Percentiles rank a stretch among this genome's conserved stretches.
Conservation (phyloP, 306 rosid genomes). For the Benincasa hispida region DNA sequence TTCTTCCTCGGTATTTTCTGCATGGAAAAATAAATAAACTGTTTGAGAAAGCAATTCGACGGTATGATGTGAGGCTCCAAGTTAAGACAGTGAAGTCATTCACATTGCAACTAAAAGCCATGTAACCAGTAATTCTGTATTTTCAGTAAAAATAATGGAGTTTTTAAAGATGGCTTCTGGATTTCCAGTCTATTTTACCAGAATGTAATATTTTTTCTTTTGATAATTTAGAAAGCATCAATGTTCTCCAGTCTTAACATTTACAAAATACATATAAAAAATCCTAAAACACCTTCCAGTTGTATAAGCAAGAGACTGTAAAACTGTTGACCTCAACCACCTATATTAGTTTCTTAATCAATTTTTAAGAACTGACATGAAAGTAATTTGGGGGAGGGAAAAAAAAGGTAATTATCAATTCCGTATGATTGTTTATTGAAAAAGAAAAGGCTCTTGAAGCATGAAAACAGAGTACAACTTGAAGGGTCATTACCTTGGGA, state of each 20-base stretch:
- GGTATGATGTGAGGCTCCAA: neutral
- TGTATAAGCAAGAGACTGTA: neutral
- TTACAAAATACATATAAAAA: neutral
- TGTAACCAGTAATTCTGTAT: neutral
- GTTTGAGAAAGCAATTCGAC: neutral
- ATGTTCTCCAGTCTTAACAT: neutral
- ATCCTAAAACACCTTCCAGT: neutral
- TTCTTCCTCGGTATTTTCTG: conserved; percentile 45
- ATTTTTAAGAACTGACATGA: too few relatives aligned
- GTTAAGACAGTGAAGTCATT: neutral
- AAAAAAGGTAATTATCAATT: neutral
- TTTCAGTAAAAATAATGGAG: neutral
- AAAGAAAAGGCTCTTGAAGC: neutral
- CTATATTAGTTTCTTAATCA: neutral
- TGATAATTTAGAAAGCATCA: too few relatives aligned
- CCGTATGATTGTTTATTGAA: neutral
- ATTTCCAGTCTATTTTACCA: neutral
- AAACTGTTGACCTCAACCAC: neutral
- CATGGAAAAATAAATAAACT: neutral
- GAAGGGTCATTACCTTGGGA: conserved; percentile 39
- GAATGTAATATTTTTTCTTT: neutral
- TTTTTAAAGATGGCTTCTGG: neutral
- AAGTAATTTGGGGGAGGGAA: neutral
- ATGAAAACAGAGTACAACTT: neutral
- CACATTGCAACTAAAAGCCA: neutral